A percentile compares a stretch with the other conserved stretches of the same genome.
phyloP scores from a whole-genome alignment of 1,284 basidiomycete species.

The Ganoderma meredithae region DNA sequence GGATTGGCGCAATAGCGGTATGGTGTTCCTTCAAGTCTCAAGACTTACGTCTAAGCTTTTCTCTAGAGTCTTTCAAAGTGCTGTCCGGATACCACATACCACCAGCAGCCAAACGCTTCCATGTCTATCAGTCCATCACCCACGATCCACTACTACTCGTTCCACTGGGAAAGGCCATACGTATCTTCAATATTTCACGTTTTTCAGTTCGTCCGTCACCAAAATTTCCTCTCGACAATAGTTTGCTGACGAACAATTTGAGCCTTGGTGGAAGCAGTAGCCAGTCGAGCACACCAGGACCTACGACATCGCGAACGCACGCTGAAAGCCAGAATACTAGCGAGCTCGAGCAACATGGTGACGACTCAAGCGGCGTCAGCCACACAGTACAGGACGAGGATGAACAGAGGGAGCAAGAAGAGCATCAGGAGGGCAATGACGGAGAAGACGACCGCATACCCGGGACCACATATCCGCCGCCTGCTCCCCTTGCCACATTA shows the following conservation, averaged over 20 bases:
- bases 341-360: neutral
- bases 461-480: conserved; percentile 20
- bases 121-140: conserved; percentile 50
- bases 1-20: conserved; percentile 80
- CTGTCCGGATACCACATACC: conserved; percentile 58
- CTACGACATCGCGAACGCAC: neutral
- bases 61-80: conserved; percentile 67
- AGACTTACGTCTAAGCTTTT: neutral
- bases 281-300: neutral
- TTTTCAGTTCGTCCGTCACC: conserved; percentile 49
- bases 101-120: conserved; percentile 47
- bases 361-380: neutral
- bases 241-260: conserved; percentile 31
- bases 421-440: conserved; percentile 5
- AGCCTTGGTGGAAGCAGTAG: conserved; percentile 14
- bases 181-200: conserved; percentile 55
- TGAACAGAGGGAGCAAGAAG: conserved; percentile 6
- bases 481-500: conserved; percentile 27
- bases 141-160: conserved; percentile 62
- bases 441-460: neutral
- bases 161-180: conserved; percentile 51
- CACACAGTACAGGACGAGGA: neutral
- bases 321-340: neutral
- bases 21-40: conserved; percentile 20
- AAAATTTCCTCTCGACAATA: conserved; percentile 34